Percentiles rank a stretch among this genome's conserved stretches.
Evolutionary conservation across 306 rosid genomes (phyloP).

Genomic region (Pterocarpus santalinus): DNA sequence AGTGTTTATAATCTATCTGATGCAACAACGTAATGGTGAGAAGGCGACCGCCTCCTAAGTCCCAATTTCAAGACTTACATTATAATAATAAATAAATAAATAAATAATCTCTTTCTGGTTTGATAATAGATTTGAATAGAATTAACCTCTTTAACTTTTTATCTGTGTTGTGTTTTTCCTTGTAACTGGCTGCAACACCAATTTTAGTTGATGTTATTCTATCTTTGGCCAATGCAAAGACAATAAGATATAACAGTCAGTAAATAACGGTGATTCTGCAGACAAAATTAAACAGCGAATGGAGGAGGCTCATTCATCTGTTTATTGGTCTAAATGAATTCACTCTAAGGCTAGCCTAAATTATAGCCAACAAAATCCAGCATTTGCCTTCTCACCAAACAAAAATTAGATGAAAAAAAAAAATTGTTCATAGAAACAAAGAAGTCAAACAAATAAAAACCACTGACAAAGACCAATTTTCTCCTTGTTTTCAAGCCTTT

Average conservation of each 20-base stretch:
- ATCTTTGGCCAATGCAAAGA: slow-evolving; percentile 35
- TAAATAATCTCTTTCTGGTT: too few species aligned
- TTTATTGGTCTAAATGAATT: slow-evolving; percentile 39
- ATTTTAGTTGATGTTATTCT: neutral
- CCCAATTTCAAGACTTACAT: too few species aligned
- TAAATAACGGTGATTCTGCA: slow-evolving; percentile 24
- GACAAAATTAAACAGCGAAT: slow-evolving; percentile 24
- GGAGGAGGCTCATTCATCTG: slow-evolving; percentile 54
- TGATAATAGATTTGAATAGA: too few species aligned
- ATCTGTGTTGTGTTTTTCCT: neutral
- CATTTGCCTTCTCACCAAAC: neutral
- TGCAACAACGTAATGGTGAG: neutral
- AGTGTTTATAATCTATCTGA: neutral
- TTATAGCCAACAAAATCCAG: slow-evolving; percentile 52
- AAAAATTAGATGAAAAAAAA: neutral
- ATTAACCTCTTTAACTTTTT: neutral
- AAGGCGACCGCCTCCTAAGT: too few species aligned
- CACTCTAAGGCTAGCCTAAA: slow-evolving; percentile 57
- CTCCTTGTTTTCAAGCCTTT: neutral
- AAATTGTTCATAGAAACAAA: slow-evolving; percentile 4
- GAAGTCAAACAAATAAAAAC: neutral
- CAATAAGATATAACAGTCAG: slow-evolving; percentile 25
- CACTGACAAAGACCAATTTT: slow-evolving; percentile 22
- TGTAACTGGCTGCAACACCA: neutral
- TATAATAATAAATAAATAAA: too few species aligned